Base-by-base conservation (phyloP, 169 alveolate species). In the Plasmodium inui region DNA sequence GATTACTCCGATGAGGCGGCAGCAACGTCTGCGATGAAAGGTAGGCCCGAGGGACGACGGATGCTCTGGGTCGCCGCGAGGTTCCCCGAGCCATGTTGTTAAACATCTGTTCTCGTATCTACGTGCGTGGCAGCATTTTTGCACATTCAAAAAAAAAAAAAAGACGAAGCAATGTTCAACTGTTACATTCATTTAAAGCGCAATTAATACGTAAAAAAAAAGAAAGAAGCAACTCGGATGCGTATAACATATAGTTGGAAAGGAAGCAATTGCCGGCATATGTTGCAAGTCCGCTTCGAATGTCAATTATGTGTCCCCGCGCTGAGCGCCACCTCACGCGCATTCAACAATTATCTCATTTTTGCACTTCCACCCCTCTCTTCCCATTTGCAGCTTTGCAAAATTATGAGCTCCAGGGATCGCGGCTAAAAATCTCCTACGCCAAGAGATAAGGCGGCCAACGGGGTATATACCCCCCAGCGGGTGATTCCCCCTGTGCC, bases 21-120 rank as follows among this genome's bases (percentile, higher is more conserved):
- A 70, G 97, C 98, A 17, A 95, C 97, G 4, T 94, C 83, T 82
- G 97, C 98, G 61, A 93, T 97, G 95, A 95, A 90, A 53, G 94
- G 96, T 94, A 92, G 22, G 37, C 41, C 37, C 12, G 9, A 67
- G 39, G n/a, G 9, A 61, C 26, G 14, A 61, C 9, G 12, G 17
- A n/a, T 26, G 30, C 3, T 3, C 7, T 28, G 76, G 30, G 19
- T 26, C 17, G 14, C 17, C 37, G 14, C 37, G 37, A 9, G 76
- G 30, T 22, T 67, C 37, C 32, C 37, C 37, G 19, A 67, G 30
- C 5, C 5, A 67, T 22, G 76, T 2, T n/a, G 9, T 26, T 67
- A 67, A 26, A 14, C 39, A 53, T 9, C 46, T 81, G 32, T 1
- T 17, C 22, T 17, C 61, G 61, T 81, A 32, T 53, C 55, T 19